Conservation (phyloP, 768 basidiomycete species). For the Lentinus tigrinus region DNA sequence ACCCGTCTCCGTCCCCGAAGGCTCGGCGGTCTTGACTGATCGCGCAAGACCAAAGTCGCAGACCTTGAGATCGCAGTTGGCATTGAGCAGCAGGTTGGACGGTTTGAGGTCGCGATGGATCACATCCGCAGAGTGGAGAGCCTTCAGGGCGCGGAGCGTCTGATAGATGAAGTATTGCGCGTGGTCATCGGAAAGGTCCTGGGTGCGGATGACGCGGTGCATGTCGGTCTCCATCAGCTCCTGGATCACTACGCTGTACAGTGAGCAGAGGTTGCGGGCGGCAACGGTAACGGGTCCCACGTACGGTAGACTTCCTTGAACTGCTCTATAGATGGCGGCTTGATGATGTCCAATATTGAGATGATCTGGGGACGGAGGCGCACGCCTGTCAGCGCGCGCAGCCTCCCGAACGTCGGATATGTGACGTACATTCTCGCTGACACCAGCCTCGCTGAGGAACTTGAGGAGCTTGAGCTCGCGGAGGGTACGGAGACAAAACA, state of each 20-base stretch:
- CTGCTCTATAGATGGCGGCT: conserved; percentile 72
- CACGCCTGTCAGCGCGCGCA: neutral
- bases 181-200: conserved; percentile 94
- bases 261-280: neutral
- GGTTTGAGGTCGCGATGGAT: conserved; percentile 97
- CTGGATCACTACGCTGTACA: conserved; percentile 62
- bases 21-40: conserved; percentile 84
- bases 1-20: conserved; percentile 60
- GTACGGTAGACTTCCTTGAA: conserved; percentile 85
- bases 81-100: conserved; percentile 94
- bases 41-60: conserved; percentile 94
- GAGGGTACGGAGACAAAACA: conserved; percentile 76
- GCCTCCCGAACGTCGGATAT: neutral
- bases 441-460: conserved; percentile 83
- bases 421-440: conserved; percentile 74
- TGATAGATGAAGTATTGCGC: conserved; percentile 94
- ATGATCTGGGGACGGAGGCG: conserved; percentile 60
- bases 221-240: conserved; percentile 96
- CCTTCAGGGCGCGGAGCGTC: conserved; percentile 92
- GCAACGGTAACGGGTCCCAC: conserved; percentile 25
- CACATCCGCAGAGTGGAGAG: conserved; percentile 93
- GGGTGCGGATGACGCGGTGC: conserved; percentile 94
- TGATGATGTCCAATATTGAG: conserved; percentile 86
- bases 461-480: conserved; percentile 67
- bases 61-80: conserved; percentile 95